These are phyloP conservation scores for Colletotrichum agaves DNA, from an alignment of 2,329 filamentous ascomycete species.

Conservation along the genomic window DNA sequence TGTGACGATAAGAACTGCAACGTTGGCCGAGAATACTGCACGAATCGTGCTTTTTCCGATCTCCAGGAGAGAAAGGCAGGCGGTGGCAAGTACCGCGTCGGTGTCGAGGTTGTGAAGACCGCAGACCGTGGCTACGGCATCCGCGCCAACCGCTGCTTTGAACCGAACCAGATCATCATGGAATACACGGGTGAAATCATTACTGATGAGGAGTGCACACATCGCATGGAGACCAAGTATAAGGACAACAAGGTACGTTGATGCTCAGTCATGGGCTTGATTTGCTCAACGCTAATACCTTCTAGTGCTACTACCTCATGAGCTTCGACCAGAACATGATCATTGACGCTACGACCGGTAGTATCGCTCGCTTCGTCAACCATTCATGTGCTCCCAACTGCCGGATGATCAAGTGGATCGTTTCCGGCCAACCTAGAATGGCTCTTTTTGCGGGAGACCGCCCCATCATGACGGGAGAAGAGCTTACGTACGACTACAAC, in stretches of 20 bases:
- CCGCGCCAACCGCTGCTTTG: conserved; percentile 87
- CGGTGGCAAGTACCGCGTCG: conserved; percentile 88
- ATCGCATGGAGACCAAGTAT: conserved; percentile 92
- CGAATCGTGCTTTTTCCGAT: conserved; percentile 88
- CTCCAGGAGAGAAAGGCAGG: conserved; percentile 79
- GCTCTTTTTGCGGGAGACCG: conserved; percentile 91
- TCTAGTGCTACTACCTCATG: conserved; percentile 96
- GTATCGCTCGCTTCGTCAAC: conserved; percentile 97
- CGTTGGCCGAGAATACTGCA: conserved; percentile 77
- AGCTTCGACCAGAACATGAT: conserved; percentile 99
- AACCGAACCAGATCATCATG: conserved; percentile 93
- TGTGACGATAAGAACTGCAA: conserved; percentile 92
- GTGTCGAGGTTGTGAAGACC: conserved; percentile 95
- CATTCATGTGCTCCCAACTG: conserved; percentile 98
- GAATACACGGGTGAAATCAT: conserved; percentile 99
- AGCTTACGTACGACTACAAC: conserved; percentile 93
- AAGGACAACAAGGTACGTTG: conserved; percentile 86
- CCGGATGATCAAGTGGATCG: conserved; percentile 98
- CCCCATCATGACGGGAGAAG: conserved; percentile 93
- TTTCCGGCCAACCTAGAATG: conserved; percentile 93
- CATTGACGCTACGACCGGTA: conserved; percentile 95
- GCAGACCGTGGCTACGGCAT: conserved; percentile 89
- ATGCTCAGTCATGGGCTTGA: conserved; percentile 30
- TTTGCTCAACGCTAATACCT: conserved; percentile 17
- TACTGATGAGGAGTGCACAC: conserved; percentile 91